These are phyloP conservation scores for Sisymbrium irio DNA, from an alignment of 345 rosid species.

Conservation along the genomic window DNA sequence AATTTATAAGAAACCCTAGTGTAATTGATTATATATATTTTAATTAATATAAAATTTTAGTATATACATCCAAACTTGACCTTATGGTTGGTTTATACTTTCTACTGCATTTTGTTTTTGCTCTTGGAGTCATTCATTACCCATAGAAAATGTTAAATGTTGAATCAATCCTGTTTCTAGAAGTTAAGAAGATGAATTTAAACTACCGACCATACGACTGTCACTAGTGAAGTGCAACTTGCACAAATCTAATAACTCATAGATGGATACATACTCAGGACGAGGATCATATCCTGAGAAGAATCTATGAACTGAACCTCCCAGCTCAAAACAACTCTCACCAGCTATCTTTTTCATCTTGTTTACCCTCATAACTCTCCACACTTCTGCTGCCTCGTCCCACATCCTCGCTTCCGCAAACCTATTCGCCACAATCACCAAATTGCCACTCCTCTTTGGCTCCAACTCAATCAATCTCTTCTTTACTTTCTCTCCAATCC, in stretches of 20 bases:
- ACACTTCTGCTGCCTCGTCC: constrained; percentile 61
- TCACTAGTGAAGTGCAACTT: constrained; percentile 44
- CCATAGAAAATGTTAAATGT: background rate
- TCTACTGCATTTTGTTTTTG: too few species aligned
- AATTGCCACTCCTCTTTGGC: constrained; percentile 71
- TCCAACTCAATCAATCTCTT: constrained; percentile 64
- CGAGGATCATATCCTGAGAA: constrained; percentile 59
- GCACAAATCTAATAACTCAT: constrained; percentile 44
- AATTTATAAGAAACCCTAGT: background rate
- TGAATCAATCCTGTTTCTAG: background rate
- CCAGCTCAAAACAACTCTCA: constrained; percentile 62
- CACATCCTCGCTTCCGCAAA: constrained; percentile 80
- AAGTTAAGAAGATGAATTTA: too few species aligned
- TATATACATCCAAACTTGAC: background rate
- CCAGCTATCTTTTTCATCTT: constrained; percentile 67
- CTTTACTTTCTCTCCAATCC: constrained; percentile 49
- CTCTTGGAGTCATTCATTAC: background rate
- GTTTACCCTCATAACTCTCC: constrained; percentile 54
- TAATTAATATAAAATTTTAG: background rate
- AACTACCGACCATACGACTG: background rate
- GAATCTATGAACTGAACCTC: constrained; percentile 56
- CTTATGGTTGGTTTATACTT: background rate
- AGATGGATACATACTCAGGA: constrained; percentile 33
- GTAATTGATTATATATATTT: background rate
- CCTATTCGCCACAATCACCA: constrained; percentile 72